Base-by-base conservation (phyloP, 1,284 basidiomycete species). In the Paramarasmius palmivorus region DNA sequence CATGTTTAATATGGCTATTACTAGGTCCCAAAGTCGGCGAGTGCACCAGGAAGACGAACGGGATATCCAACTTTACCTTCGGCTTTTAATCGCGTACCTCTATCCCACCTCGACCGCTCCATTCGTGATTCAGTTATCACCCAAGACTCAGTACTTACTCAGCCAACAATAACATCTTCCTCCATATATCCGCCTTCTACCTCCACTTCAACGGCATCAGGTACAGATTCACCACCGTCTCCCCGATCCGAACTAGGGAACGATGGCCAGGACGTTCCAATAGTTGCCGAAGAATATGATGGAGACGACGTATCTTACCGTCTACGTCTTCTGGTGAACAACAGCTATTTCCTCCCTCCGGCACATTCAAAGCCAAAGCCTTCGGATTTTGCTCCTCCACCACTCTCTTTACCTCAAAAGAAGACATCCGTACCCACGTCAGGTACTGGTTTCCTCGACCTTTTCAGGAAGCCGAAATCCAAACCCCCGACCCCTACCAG, bases 341-440 rank as follows among this genome's bases (percentile, higher is more conserved):
- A 92, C 71, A 90, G 77, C 63, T 92, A 92, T 65, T 92, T 89
- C 64, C 81, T 92, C 37, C 90, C 90, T 4, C 90, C 90, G 10
- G 90, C 90, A 0, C 90, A 92, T 63, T 77, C 83, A 37, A 92
- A 92, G 63, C 90, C 90, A 2, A 81, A 79, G 8, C 80, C 82
- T 2, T 75, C 82, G 38, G 81, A 84, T 49, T 80, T 89, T 55
- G 76, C 80, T 12, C 65, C 71, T 0, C 50, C 68, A 6, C 60
- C 74, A 46, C 25, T 15, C 61, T 64, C 17, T 68, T 66, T 55
- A 62, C 70, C 50, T 46, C 61, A 70, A 8, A 63, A 63, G 32
- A 78, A 76, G 49, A 59, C 75, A 5, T 65, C 74, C 1, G 70
- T 79, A 19, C 81, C 84, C 3, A 46, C 44, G 10, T n/a, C n/a